Evolutionary conservation across 2,329 filamentous ascomycete species (phyloP).

Genomic region (Boeremia exigua): DNA sequence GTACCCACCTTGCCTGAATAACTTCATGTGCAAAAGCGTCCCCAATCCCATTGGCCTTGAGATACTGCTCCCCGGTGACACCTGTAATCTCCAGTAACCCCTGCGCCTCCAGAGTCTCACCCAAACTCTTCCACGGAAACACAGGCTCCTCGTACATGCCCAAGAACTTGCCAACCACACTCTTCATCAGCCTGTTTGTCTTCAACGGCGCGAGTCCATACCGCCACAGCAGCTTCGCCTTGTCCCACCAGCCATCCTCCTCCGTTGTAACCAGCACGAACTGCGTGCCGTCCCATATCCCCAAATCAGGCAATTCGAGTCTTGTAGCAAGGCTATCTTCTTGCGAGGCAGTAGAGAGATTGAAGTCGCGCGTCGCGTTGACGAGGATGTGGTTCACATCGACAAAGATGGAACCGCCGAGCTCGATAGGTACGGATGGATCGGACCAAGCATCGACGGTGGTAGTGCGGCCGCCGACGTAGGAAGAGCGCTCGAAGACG

Average conservation of each 20-base stretch:
- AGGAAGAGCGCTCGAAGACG: slow-evolving; percentile 79
- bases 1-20: slow-evolving; percentile 69
- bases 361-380: slow-evolving; percentile 73
- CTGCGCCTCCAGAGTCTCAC: slow-evolving; percentile 69
- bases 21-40: slow-evolving; percentile 76
- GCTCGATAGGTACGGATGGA: slow-evolving; percentile 72
- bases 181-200: slow-evolving; percentile 74
- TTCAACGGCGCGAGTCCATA: slow-evolving; percentile 82
- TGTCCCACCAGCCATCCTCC: slow-evolving; percentile 76
- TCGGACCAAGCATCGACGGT: slow-evolving; percentile 81
- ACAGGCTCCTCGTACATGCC: slow-evolving; percentile 79
- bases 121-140: slow-evolving; percentile 84
- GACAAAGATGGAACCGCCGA: slow-evolving; percentile 93
- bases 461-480: slow-evolving; percentile 84
- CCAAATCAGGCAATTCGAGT: slow-evolving; percentile 58
- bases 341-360: slow-evolving; percentile 60
- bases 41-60: slow-evolving; percentile 71
- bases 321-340: slow-evolving; percentile 43
- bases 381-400: slow-evolving; percentile 81
- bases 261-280: slow-evolving; percentile 73
- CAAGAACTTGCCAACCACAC: slow-evolving; percentile 74
- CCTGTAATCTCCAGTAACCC: slow-evolving; percentile 71
- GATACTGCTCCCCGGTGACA: slow-evolving; percentile 74
- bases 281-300: slow-evolving; percentile 80
- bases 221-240: slow-evolving; percentile 79